Evolutionary conservation across 2,329 filamentous ascomycete genomes (phyloP).

Genomic region (Elsinoe perseae): DNA sequence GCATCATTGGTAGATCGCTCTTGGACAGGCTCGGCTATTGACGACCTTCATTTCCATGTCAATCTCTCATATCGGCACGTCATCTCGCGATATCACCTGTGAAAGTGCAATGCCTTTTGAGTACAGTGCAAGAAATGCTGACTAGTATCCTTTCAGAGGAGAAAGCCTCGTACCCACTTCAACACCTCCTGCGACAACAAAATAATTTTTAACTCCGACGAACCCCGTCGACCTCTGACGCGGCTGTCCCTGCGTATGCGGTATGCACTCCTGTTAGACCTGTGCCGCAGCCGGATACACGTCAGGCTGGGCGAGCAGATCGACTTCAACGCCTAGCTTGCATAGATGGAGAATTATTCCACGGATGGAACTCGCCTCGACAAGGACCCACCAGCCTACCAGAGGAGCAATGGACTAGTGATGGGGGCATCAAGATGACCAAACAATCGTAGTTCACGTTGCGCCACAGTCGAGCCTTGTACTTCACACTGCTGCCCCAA

Average conservation of each 20-base stretch:
- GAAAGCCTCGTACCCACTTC: neutral
- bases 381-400: no score
- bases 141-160: neutral
- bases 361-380: no score
- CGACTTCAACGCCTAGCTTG: neutral
- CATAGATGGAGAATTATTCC: neutral
- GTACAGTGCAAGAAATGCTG: neutral
- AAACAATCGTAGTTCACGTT: no score
- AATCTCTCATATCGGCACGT: neutral
- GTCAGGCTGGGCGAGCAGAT: neutral
- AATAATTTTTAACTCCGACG: neutral
- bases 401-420: no score
- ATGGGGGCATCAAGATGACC: no score
- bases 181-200: neutral
- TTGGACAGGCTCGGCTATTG: neutral
- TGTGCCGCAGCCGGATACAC: neutral
- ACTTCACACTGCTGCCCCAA: no score
- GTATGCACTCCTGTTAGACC: neutral
- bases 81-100: neutral
- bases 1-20: neutral
- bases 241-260: neutral
- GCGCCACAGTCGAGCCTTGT: no score
- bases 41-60: neutral
- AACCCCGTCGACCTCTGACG: neutral
- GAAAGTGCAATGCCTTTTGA: neutral